phyloP scores from a whole-genome alignment of 2,329 filamentous ascomycete species.

The Chaetomium olivaceum region DNA sequence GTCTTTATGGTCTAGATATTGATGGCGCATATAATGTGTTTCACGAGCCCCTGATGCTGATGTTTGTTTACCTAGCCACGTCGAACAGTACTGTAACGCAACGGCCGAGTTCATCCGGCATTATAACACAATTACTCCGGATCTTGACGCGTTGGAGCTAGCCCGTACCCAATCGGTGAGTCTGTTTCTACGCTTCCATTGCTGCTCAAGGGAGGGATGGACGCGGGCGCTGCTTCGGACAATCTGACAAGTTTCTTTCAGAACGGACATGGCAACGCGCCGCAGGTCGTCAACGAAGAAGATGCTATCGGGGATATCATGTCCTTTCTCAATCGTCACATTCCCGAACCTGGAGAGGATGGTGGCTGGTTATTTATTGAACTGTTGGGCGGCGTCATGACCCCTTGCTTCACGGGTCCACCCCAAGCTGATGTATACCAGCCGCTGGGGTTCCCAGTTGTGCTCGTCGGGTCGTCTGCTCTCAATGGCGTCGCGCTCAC shows the following conservation, averaged over 20 bases:
- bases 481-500: not conserved
- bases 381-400: not conserved
- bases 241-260: too few species aligned
- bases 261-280: not conserved
- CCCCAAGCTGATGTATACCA: not conserved
- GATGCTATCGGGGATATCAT: not conserved
- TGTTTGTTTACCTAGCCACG: not conserved
- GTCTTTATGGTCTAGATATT: not conserved
- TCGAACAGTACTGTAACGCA: not conserved
- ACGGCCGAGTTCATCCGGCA: not conserved
- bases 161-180: not conserved
- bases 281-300: not conserved
- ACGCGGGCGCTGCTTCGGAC: too few species aligned
- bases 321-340: not conserved
- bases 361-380: not conserved
- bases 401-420: not conserved
- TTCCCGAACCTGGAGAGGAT: not conserved
- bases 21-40: not conserved
- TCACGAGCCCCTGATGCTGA: not conserved
- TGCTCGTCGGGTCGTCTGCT: not conserved
- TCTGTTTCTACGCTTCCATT: not conserved
- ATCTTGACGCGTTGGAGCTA: not conserved
- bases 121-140: not conserved
- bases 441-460: not conserved
- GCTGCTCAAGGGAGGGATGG: not conserved